Evolutionary conservation across 768 basidiomycete genomes (phyloP).

Genomic region (Trametes punicea): DNA sequence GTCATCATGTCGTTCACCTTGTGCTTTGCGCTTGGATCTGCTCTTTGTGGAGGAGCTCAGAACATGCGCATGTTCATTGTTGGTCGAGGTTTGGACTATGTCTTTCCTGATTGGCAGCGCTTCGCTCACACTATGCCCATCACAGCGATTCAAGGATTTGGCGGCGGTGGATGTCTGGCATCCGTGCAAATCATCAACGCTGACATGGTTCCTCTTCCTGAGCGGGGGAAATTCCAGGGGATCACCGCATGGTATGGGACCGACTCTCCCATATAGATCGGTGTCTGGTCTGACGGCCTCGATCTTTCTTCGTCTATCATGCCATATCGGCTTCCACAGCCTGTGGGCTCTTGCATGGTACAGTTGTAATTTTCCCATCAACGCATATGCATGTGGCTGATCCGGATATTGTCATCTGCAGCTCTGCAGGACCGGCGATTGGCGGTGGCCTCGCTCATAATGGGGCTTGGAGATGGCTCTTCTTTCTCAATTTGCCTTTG

Average conservation of each 20-base stretch:
- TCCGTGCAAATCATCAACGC: conserved; percentile 25
- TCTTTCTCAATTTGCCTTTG: conserved; percentile 18
- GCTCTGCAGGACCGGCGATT: conserved; percentile 25
- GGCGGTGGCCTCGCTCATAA: conserved; percentile 24
- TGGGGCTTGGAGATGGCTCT: conserved; percentile 17
- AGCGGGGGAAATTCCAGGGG: conserved; percentile 32
- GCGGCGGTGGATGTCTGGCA: conserved; percentile 22
- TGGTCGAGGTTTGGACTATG: conserved; percentile 24
- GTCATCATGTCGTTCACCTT: conserved; percentile 29
- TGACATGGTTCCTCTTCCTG: conserved; percentile 26
- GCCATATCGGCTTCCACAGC: neutral
- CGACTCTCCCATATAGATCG: no score
- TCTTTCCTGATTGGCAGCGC: no score
- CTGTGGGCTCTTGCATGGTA: conserved; percentile 13
- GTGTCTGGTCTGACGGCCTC: neutral
- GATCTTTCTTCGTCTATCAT: neutral
- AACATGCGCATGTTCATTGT: conserved; percentile 41
- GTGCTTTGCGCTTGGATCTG: conserved; percentile 39
- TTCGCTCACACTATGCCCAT: neutral
- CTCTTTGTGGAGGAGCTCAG: conserved; percentile 37
- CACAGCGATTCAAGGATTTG: conserved; percentile 25
- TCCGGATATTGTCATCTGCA: no score
- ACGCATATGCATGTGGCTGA: neutral
- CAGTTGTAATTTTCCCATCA: neutral
- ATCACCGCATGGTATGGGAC: conserved; percentile 4